Evolutionary conservation across 805 yeast species (phyloP), one percentile per base, ranked within the genome.

Genomic region (Yamadazyma nakazawae): DNA sequence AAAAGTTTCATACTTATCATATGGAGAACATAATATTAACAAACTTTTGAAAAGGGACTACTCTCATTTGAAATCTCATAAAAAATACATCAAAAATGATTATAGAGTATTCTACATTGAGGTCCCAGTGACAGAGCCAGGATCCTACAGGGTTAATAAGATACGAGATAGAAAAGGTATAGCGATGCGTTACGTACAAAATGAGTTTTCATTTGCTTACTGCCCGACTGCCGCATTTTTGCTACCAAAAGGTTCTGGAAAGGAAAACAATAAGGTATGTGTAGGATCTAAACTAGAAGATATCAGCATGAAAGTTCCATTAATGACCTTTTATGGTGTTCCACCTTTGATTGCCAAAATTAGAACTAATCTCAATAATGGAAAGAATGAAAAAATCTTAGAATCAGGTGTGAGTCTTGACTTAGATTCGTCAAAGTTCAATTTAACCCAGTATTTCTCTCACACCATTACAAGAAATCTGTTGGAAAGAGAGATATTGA

Each of bases 141-240:
- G 99, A 1, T 70, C 78, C n/a, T 94, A 94, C 64, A 80, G 78
- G 48, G 74, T 94, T 2, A 70, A 67, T 21, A 75, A 78, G 45
- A 94, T 91, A 5, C 60, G 75, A 1, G 99, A 94, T 60, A 55
- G 59, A 25, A 82, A 82, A 46, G 79, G 79, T 37, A 68, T 85
- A 30, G 78, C 76, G 14, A 77, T 88, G 30, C 77, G 87, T 55
- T 71, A 82, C 1, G 77, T 73, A 51, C 79, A 76, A 50, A 78
- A 85, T 1, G 84, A 81, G 42, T 72, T 89, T 31, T 58, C 85
- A 16, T 72, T 94, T 8, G 82, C 95, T 2, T 62, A 73, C 37
- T 92, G 99, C 62, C 99, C 99, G 1, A 69, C 68, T 2, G 96
- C 88, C 0, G 63, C 72, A 17, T 76, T 89, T 45, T 54, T 52